Evolutionary conservation across 2,329 filamentous ascomycete species (phyloP), one percentile per base, ranked within the genome.

Genomic region (Drechslerella coelobrocha): DNA sequence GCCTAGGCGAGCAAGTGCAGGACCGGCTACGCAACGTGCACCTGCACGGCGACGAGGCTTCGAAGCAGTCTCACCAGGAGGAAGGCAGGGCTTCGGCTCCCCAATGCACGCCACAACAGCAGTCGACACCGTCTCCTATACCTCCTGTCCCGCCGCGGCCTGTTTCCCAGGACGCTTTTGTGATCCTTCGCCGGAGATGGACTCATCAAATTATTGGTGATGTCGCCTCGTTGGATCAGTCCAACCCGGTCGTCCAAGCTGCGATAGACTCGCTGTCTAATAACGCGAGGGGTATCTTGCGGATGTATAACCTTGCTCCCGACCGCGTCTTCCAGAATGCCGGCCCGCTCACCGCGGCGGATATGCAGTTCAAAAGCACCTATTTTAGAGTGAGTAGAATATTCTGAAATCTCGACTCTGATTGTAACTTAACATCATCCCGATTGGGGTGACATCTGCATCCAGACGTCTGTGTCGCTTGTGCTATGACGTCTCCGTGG

Each of bases 131-230:
- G 12, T 10, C 4, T 14, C 34, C 34, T 14, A 3, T n/a, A 5
- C 34, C 34, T 10, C 34, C 34, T 14, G 34, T 39, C 2, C 34
- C 34, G 34, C 5, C 4, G 34, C 34, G 34, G 2, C 34, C 34
- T 4, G 4, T 3, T 14, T 39, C 34, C 5, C 34, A n/a, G 14
- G 62, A 68, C 7, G 51, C 52, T 2, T 69, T 62, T 21, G 45
- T 45, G 8, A 62, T 59, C 1, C 23, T 69, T 2, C 52, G 65
- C 1, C 51, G 53, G 26, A 45, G 57, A 31, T 69, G 65, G 65
- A 19, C 57, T 19, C n/a, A 51, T 7, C 37, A 57, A 9, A 19
- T 62, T n/a, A 29, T 69, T 2, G 65, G 65, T 12, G 65, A 69
- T 17, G 57, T 62, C 24, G 21, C 27, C 10, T 17, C 53, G 0